Evolutionary conservation across 2,329 filamentous ascomycete genomes (phyloP).

Genomic region (Ilyonectria sp.): DNA sequence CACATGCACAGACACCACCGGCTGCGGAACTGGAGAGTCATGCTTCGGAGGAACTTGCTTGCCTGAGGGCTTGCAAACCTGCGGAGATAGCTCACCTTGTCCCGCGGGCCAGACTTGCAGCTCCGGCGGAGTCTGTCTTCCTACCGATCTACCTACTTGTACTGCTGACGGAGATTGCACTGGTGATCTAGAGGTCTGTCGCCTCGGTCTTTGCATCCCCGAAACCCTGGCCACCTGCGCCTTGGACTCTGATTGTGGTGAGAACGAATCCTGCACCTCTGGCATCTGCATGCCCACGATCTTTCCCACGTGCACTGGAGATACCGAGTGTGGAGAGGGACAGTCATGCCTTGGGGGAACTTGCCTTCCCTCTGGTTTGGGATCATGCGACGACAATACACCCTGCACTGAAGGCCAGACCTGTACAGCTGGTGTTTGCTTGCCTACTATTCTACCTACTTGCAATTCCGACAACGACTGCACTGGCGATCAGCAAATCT

Average conservation of each 20-base stretch:
- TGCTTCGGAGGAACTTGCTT: slow-evolving; percentile 16
- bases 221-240: not conserved
- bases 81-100: not conserved
- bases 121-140: slow-evolving; percentile 17
- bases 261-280: slow-evolving; percentile 12
- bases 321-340: not conserved
- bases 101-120: slow-evolving; percentile 10
- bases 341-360: not conserved
- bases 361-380: not conserved
- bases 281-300: slow-evolving; percentile 17
- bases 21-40: not conserved
- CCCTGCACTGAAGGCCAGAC: slow-evolving; percentile 2
- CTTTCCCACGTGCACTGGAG: not conserved
- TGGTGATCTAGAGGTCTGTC: slow-evolving; percentile 1
- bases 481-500: not conserved
- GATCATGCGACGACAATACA: not conserved
- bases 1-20: not conserved
- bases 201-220: slow-evolving; percentile 17
- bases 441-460: slow-evolving; percentile 1
- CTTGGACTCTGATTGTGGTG: slow-evolving; percentile 2
- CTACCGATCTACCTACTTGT: slow-evolving; percentile 6
- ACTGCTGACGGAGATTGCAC: not conserved
- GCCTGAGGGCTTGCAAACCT: not conserved
- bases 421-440: slow-evolving; percentile 17
- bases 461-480: not conserved